Evolutionary conservation across 306 rosid species (phyloP).

Genomic region (Vicia villosa): DNA sequence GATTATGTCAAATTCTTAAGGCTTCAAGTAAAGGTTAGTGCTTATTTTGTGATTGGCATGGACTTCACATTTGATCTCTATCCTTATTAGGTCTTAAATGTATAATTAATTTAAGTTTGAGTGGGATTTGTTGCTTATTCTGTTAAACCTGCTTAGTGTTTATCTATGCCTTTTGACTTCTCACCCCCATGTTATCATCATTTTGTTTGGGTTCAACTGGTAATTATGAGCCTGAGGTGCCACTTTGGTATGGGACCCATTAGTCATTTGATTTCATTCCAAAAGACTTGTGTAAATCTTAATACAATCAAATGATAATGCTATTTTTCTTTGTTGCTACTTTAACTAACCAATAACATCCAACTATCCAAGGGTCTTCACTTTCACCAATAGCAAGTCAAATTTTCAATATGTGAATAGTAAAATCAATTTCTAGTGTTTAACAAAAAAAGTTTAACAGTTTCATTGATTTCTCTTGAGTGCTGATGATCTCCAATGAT

Average conservation of each 20-base stretch:
- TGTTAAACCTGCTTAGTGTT: slow-evolving; percentile 14
- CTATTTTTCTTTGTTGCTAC: background rate
- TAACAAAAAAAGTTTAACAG: slow-evolving; percentile 14
- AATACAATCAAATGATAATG: slow-evolving; percentile 26
- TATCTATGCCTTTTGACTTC: slow-evolving; percentile 20
- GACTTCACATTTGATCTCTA: slow-evolving; percentile 21
- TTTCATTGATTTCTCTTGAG: slow-evolving; percentile 22
- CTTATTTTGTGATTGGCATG: slow-evolving; percentile 20
- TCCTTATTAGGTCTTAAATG: background rate
- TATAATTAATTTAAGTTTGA: background rate
- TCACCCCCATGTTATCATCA: background rate
- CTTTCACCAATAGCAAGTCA: slow-evolving; percentile 11
- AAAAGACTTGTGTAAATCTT: slow-evolving; percentile 2
- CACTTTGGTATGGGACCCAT: slow-evolving; percentile 30
- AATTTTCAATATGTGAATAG: slow-evolving; percentile 22
- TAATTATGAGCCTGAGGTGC: slow-evolving; percentile 11
- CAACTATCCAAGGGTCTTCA: slow-evolving; percentile 23
- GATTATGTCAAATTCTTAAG: slow-evolving; percentile 96
- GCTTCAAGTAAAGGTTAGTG: slow-evolving; percentile 90
- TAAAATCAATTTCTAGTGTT: slow-evolving; percentile 9
- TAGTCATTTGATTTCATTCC: slow-evolving; percentile 29
- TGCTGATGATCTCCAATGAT: slow-evolving; percentile 11
- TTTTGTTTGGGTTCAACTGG: slow-evolving; percentile 8
- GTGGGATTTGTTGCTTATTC: slow-evolving; percentile 20
- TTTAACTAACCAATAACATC: slow-evolving; percentile 22